Percentiles rank a stretch among this genome's conserved stretches.
Conservation (phyloP, 2,329 filamentous ascomycete genomes). For the Colletotrichum ledebouriae region DNA sequence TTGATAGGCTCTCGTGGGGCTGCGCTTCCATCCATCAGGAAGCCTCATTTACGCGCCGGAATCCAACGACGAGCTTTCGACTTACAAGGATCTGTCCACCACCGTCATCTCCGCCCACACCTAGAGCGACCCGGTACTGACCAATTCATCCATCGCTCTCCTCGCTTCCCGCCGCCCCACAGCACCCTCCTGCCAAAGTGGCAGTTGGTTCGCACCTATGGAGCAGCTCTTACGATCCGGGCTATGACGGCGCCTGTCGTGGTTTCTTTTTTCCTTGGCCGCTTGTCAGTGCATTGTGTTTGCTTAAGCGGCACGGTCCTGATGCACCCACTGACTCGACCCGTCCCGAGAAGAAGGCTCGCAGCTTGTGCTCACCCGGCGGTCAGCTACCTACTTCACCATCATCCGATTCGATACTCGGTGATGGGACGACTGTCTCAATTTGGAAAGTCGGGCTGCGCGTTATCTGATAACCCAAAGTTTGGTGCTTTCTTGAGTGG, state of each 20-base stretch:
- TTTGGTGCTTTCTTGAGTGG: constrained; percentile 5
- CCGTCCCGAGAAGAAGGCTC: constrained; percentile 29
- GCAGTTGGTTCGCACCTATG: constrained; percentile 32
- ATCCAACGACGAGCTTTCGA: constrained; percentile 43
- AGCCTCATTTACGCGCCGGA: constrained; percentile 66
- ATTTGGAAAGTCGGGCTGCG: constrained; percentile 6
- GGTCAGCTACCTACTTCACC: constrained; percentile 20
- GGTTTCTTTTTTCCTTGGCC: constrained; percentile 17
- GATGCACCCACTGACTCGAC: constrained; percentile 31
- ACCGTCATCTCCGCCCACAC: constrained; percentile 40
- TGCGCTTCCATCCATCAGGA: constrained; percentile 60
- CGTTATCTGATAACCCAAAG: not conserved
- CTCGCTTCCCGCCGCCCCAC: constrained; percentile 55
- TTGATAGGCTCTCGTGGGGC: constrained; percentile 57
- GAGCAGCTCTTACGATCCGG: constrained; percentile 6
- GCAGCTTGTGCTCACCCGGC: constrained; percentile 14
- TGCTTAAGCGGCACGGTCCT: constrained; percentile 24
- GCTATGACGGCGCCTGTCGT: constrained; percentile 7
- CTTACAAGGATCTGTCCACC: constrained; percentile 55
- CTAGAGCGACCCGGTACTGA: constrained; percentile 26
- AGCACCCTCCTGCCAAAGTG: constrained; percentile 32
- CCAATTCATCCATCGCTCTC: constrained; percentile 20
- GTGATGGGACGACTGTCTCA: constrained; percentile 10
- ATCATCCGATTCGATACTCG: constrained; percentile 30
- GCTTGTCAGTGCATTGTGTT: constrained; percentile 13